Conservation (phyloP, 345 rosid genomes). For the Syzygium jambos region DNA sequence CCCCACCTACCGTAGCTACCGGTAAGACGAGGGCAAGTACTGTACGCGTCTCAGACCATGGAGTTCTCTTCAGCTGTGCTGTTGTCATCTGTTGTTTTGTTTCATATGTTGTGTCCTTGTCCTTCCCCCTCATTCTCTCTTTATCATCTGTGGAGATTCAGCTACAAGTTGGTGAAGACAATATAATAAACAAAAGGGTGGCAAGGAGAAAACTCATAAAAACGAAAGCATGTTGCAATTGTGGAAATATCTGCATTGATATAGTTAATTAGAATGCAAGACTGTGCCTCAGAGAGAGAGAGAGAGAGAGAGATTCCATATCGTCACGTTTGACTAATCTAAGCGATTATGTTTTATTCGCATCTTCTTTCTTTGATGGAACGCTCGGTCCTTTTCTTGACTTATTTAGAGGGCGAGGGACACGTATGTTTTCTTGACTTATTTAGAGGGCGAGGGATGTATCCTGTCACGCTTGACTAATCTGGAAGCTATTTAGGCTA, state of each 20-base stretch:
- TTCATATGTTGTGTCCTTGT: background rate
- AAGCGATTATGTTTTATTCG: background rate
- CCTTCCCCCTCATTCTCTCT: background rate
- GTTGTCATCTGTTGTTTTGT: background rate
- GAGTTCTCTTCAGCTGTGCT: background rate
- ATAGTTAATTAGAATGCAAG: background rate
- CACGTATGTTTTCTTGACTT: background rate
- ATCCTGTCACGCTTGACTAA: background rate
- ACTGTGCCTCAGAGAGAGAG: background rate
- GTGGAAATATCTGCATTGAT: background rate
- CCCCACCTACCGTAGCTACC: conserved; percentile 63
- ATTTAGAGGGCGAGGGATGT: background rate
- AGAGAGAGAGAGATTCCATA: background rate
- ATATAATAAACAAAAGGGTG: background rate
- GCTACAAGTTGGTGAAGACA: background rate
- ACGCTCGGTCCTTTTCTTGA: background rate
- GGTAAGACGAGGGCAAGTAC: conserved; percentile 16
- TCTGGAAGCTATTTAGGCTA: background rate
- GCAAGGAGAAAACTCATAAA: background rate
- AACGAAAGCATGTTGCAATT: background rate
- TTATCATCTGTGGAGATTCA: background rate
- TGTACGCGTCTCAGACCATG: background rate
- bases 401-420: background rate
- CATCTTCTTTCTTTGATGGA: background rate
- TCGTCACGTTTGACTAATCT: background rate